Base-by-base conservation (phyloP, 331 rosid genomes). In the Phaseolus coccineus region DNA sequence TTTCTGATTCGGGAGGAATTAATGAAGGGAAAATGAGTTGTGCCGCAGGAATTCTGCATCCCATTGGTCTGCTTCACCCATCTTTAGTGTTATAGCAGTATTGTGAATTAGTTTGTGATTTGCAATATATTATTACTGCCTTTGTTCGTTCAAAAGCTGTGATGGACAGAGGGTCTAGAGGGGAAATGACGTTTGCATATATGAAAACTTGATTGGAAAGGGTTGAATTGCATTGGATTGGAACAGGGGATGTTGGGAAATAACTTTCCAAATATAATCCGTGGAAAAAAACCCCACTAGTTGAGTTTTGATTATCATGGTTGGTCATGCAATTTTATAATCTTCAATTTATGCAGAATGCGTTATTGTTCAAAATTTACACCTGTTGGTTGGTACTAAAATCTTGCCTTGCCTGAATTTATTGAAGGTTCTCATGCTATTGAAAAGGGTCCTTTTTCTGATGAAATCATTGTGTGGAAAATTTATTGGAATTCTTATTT, bases 91-190 rank as follows among this genome's bases (percentile, higher is more conserved):
- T 86, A 69, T 88, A 58, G 80, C 68, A 74, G 88, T 77, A 81
- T 88, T 79, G 96, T 87, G 94, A 88, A 83, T 86, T 86, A 70
- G 85, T 50, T 47, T 80, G 78, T 69, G 85, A 74, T 83, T 82
- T 85, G 80, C 78, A 66, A 24, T 77, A 73, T 77, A 61, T 59
- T 76, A 77, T 75, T 64, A 52, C 68, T 55, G 50, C 78, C 86
- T 74, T 65, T 71, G 84, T 79, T 82, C 84, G 39, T 77, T 80
- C 69, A 80, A 52, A 76, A 86, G 77, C 62, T 69, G 51, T 28
- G 83, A 67, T 71, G 79, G 69, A 76, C 64, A 46, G 70, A 77
- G 71, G 78, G 39, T 48, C 74, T 48, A 69, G 80, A 58, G 74
- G 64, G 44, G 68, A 71, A 80, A 68, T 68, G 83, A 74, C 65